phyloP scores from a whole-genome alignment of 73 alveolate genomes.

The Diophrys sp. region DNA sequence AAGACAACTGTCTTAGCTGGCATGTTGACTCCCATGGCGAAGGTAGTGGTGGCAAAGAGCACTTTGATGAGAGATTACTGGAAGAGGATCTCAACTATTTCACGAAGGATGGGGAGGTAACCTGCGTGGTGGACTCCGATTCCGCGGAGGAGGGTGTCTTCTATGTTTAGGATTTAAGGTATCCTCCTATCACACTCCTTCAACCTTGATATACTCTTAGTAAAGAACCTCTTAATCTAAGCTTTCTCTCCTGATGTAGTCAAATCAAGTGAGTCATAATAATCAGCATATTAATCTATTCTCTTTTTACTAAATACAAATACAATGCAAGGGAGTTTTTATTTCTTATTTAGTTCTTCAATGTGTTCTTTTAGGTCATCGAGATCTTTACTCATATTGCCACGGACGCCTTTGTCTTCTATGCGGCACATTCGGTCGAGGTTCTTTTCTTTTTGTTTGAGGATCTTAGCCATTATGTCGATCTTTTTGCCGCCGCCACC shows the following conservation, averaged over 20 bases:
- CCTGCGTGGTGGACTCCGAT: conserved; percentile 97
- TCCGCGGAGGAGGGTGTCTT: conserved; percentile 80
- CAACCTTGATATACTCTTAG: conserved; percentile 67
- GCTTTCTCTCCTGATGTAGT: conserved; percentile 54
- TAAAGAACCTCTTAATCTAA: conserved; percentile 68
- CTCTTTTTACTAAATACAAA: conserved; percentile 89
- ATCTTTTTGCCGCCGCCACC: conserved; percentile 46
- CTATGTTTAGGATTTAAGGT: conserved; percentile 76
- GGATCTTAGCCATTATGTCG: conserved; percentile 4
- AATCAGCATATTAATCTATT: conserved; percentile 76
- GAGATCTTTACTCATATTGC: neutral
- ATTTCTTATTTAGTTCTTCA: conserved; percentile 59
- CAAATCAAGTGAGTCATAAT: conserved; percentile 49
- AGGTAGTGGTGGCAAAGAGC: conserved; percentile 98
- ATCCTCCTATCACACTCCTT: conserved; percentile 71
- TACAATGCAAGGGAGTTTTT: conserved; percentile 91
- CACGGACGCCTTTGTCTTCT: neutral
- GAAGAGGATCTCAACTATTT: conserved; percentile 94
- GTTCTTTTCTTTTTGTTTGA: conserved; percentile 19
- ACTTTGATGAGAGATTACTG: conserved; percentile 90
- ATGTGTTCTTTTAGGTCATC: conserved; percentile 60
- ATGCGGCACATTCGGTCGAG: conserved; percentile 36
- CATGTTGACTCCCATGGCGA: conserved; percentile 99
- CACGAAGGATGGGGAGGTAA: conserved; percentile 91
- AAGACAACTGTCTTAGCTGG: conserved; percentile 98